A percentile compares a stretch with the other conserved stretches of the same genome.
phyloP scores from a whole-genome alignment of 441 rosid genomes.

The Dalechampia spathulata region DNA sequence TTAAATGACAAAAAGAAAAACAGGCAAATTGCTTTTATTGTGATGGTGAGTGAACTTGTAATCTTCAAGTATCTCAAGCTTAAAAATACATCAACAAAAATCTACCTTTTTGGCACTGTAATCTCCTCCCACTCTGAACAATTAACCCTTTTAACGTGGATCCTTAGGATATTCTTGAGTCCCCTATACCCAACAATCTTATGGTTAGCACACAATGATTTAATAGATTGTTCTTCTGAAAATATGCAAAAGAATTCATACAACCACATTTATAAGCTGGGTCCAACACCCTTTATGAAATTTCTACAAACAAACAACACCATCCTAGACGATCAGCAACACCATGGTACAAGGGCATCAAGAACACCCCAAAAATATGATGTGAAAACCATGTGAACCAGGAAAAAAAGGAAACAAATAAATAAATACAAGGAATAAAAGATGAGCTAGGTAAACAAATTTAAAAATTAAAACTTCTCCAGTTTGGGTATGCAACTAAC shows the following conservation, averaged over 20 bases:
- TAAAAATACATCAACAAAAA: constrained; percentile 6
- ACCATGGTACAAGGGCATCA: too few relatives aligned
- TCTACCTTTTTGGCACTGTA: constrained; percentile 81
- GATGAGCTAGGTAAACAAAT: not conserved
- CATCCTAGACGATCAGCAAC: too few relatives aligned
- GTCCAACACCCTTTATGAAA: too few relatives aligned
- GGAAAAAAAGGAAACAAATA: not conserved
- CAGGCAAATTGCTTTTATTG: not conserved
- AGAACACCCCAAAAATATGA: too few relatives aligned
- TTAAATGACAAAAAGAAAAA: not conserved
- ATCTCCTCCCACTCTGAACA: constrained; percentile 90
- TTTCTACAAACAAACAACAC: too few relatives aligned
- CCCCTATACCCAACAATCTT: constrained; percentile 44
- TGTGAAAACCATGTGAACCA: too few relatives aligned
- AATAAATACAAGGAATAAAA: too few relatives aligned
- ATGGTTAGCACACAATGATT: constrained; percentile 1
- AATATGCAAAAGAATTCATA: too few relatives aligned
- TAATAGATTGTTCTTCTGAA: too few relatives aligned
- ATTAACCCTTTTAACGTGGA: constrained; percentile 64
- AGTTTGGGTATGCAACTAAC: constrained; percentile 29
- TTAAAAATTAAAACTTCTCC: not conserved
- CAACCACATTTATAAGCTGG: too few relatives aligned
- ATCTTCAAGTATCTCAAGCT: not conserved
- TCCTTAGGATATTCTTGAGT: constrained; percentile 70
- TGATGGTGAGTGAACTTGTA: not conserved